phyloP scores from a whole-genome alignment of 2,329 filamentous ascomycete genomes.

The Diaporthe sp. region DNA sequence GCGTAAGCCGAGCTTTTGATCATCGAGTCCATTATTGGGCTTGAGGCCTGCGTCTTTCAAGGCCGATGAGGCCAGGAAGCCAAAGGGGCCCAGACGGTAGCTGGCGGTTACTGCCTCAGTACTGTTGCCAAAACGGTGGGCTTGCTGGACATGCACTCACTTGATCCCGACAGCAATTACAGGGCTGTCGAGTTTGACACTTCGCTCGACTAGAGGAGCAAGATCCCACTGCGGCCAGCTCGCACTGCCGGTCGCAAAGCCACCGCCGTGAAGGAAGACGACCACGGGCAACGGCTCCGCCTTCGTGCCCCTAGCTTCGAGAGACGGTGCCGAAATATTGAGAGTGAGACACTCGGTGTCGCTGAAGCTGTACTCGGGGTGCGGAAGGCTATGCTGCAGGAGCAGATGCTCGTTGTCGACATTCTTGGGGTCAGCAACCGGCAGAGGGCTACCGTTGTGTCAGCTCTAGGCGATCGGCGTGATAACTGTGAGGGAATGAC shows the following conservation, averaged over 20 bases:
- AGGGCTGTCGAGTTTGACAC: constrained; percentile 53
- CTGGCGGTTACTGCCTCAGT: constrained; percentile 38
- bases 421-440: constrained; percentile 51
- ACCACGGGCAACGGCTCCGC: constrained; percentile 57
- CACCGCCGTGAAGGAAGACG: constrained; percentile 64
- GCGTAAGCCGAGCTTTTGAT: constrained; percentile 47
- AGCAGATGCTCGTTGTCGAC: constrained; percentile 57
- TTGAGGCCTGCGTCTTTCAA: constrained; percentile 55
- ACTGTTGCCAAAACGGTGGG: too few species aligned
- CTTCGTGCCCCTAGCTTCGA: constrained; percentile 16
- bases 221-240: constrained; percentile 64
- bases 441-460: constrained; percentile 44
- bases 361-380: constrained; percentile 50
- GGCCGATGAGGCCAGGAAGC: constrained; percentile 60
- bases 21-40: constrained; percentile 55
- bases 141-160: constrained; percentile 40
- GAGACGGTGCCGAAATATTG: constrained; percentile 58
- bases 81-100: constrained; percentile 57
- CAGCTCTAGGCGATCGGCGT: neutral
- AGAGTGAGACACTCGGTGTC: constrained; percentile 62
- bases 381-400: constrained; percentile 58
- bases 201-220: constrained; percentile 54
- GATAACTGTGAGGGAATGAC: neutral
- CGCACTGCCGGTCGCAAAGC: constrained; percentile 58
- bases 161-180: constrained; percentile 58